These are phyloP conservation scores for Neurospora sp. DNA, from an alignment of 495 filamentous ascomycete species.

Conservation along the genomic window DNA sequence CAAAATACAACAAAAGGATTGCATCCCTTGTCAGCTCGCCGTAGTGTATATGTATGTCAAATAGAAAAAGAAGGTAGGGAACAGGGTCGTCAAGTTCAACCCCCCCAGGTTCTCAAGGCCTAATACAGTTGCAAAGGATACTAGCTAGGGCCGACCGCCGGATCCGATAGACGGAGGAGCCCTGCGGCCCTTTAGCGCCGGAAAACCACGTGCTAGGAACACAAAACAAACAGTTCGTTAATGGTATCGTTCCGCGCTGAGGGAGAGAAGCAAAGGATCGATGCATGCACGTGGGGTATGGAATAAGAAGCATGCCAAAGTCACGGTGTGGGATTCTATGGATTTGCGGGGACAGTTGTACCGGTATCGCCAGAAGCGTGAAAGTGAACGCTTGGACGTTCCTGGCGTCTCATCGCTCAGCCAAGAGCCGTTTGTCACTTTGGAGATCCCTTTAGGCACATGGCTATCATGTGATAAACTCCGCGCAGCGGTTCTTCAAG, in stretches of 20 bases:
- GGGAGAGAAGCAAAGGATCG: background rate
- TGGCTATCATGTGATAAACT: background rate
- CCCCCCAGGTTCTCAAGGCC: background rate
- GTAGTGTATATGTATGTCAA: background rate
- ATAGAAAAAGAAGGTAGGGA: background rate
- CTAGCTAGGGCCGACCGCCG: background rate
- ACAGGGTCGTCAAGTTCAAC: background rate
- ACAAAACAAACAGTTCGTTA: background rate
- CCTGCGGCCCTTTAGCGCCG: background rate
- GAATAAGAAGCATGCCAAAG: background rate
- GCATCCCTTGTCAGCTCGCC: background rate
- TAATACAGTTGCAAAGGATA: background rate
- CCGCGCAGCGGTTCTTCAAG: background rate
- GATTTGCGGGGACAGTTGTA: background rate
- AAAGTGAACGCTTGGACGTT: background rate
- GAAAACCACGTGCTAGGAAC: background rate
- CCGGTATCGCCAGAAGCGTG: background rate
- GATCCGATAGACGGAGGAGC: background rate
- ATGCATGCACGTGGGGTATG: background rate
- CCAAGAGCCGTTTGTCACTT: background rate
- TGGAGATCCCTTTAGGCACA: background rate
- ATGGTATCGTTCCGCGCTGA: background rate
- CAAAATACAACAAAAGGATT: background rate
- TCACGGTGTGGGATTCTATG: background rate
- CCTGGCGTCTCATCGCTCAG: background rate